These are phyloP conservation scores for Cordyceps javanica DNA, from an alignment of 2,329 filamentous ascomycete genomes.

Conservation along the genomic window DNA sequence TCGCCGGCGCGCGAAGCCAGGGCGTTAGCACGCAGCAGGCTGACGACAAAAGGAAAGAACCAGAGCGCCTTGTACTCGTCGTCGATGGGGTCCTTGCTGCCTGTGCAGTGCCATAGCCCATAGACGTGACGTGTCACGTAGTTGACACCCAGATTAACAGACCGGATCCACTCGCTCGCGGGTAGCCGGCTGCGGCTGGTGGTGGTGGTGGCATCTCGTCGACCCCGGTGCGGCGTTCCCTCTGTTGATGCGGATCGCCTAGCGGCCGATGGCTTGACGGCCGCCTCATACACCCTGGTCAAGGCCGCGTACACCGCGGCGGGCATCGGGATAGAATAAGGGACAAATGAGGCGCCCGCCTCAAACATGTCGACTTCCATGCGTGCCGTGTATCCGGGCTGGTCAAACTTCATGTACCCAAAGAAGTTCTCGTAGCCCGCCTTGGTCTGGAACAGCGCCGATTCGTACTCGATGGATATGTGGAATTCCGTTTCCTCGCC, in stretches of 20 bases:
- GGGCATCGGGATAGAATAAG: conserved; percentile 28
- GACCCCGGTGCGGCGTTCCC: background rate
- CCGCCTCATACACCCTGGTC: conserved; percentile 25
- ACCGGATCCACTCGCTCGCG: conserved; percentile 24
- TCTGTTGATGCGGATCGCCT: background rate
- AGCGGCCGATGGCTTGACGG: conserved; percentile 16
- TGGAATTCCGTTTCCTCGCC: conserved; percentile 24
- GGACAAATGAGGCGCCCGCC: conserved; percentile 22
- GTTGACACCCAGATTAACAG: conserved; percentile 27
- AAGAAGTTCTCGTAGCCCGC: conserved; percentile 30
- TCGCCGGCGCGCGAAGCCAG: conserved; percentile 9
- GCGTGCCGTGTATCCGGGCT: conserved; percentile 19
- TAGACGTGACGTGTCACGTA: conserved; percentile 19
- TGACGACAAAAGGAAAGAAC: conserved; percentile 16
- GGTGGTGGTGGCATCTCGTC: background rate
- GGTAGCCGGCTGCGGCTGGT: conserved; percentile 4
- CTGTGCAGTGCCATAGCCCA: conserved; percentile 22
- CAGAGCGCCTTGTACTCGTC: conserved; percentile 17
- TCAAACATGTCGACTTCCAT: conserved; percentile 22
- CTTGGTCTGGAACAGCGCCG: conserved; percentile 33
- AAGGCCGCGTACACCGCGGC: conserved; percentile 24
- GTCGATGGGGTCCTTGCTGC: conserved; percentile 19
- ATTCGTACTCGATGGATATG: conserved; percentile 35
- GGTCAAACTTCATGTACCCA: conserved; percentile 27
- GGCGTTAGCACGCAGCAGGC: conserved; percentile 10